Percentiles rank a stretch among this genome's conserved stretches.
Evolutionary conservation across 176 grass and related monocot species (phyloP).

Genomic region (Rhynchospora tenuis): DNA sequence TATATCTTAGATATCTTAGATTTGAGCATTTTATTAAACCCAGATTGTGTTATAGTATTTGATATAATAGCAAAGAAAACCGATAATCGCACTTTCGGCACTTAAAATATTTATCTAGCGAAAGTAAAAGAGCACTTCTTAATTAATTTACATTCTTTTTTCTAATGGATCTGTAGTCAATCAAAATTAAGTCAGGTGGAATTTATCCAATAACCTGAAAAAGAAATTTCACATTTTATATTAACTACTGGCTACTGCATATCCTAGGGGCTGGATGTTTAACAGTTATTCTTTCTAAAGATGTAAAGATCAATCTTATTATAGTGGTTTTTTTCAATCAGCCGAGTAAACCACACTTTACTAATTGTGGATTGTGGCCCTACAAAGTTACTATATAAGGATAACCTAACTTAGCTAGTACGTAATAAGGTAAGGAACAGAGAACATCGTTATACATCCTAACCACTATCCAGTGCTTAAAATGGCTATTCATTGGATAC

Average conservation of each 20-base stretch:
- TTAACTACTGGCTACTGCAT: not conserved
- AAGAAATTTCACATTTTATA: not conserved
- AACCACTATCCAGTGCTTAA: not conserved
- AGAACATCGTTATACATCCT: slow-evolving; percentile 7
- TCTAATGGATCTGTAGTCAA: slow-evolving; percentile 8
- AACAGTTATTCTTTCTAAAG: not conserved
- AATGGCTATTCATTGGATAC: slow-evolving; percentile 2
- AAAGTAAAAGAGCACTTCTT: not conserved
- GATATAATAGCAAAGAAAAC: no score
- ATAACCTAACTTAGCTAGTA: not conserved
- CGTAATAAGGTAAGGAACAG: not conserved
- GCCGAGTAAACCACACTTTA: not conserved
- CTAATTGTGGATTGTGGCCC: not conserved
- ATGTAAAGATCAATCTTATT: not conserved
- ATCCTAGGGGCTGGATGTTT: not conserved
- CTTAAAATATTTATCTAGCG: not conserved
- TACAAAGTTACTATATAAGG: slow-evolving; percentile 11
- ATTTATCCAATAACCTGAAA: slow-evolving; percentile 2
- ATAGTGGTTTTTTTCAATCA: not conserved
- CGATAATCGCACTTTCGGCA: not conserved
- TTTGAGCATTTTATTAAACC: no score
- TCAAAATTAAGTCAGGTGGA: slow-evolving; percentile 14
- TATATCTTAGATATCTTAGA: no score
- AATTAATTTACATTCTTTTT: not conserved
- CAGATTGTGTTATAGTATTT: no score